Evolutionary conservation across 2,329 filamentous ascomycete species (phyloP).

Genomic region (Aspergillus sojae): DNA sequence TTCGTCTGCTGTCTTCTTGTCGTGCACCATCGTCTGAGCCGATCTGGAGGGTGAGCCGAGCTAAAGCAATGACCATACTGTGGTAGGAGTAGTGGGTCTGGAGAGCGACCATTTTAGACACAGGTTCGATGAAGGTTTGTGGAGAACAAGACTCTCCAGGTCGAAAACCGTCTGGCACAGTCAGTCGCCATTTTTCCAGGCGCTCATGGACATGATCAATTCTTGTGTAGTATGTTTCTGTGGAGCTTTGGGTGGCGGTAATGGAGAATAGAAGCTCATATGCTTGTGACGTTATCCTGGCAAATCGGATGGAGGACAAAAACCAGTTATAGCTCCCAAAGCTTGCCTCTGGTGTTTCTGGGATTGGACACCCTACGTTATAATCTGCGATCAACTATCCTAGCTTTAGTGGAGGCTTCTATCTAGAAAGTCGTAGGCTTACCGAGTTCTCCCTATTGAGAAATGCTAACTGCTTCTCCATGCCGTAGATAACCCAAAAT

Average conservation of each 20-base stretch:
- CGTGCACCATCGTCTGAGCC: background rate
- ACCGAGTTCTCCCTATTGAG: slow-evolving; percentile 35
- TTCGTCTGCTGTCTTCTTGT: background rate
- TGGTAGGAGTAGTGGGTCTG: background rate
- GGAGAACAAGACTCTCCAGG: slow-evolving; percentile 7
- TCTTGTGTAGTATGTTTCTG: background rate
- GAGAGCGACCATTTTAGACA: background rate
- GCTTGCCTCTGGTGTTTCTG: slow-evolving; percentile 33
- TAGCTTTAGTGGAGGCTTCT: background rate
- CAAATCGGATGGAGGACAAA: slow-evolving; percentile 30
- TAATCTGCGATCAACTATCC: slow-evolving; percentile 30
- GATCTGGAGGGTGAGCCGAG: background rate
- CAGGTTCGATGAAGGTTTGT: slow-evolving; percentile 8
- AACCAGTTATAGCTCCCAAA: slow-evolving; percentile 42
- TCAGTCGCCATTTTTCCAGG: background rate
- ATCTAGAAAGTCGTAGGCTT: slow-evolving; percentile 6
- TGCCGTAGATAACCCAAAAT: slow-evolving; percentile 45
- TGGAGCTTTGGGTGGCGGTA: slow-evolving; percentile 27
- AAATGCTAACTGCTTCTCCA: slow-evolving; percentile 42
- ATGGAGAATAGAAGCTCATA: slow-evolving; percentile 40
- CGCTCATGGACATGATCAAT: background rate
- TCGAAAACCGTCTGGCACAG: background rate
- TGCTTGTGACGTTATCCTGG: slow-evolving; percentile 34
- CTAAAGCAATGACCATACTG: background rate
- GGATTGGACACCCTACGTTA: slow-evolving; percentile 42